Conservation (phyloP, 148 eudicot genomes). For the Chenopodium formosanum region DNA sequence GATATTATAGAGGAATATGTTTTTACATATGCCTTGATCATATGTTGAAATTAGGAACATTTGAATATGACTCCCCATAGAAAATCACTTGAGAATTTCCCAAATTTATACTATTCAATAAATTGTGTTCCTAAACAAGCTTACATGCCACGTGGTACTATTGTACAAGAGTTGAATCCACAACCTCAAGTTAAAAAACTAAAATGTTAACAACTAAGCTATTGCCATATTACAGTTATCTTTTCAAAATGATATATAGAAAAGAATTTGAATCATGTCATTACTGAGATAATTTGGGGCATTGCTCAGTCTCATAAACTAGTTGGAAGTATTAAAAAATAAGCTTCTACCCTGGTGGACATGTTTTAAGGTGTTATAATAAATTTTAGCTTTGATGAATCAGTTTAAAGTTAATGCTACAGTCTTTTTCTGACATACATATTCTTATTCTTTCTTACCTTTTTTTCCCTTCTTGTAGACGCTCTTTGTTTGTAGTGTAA, state of each 20-base stretch:
- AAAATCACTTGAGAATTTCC: background rate
- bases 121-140: too few species aligned
- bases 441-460: background rate
- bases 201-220: too few species aligned
- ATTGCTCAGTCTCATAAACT: too few species aligned
- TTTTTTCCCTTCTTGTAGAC: background rate
- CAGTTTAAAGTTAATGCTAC: background rate
- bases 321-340: background rate
- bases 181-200: too few species aligned
- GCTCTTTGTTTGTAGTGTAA: background rate
- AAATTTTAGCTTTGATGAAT: background rate
- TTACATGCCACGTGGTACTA: too few species aligned
- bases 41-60: background rate
- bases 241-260: too few species aligned
- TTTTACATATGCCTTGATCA: background rate
- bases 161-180: too few species aligned
- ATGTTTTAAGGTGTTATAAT: background rate
- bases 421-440: background rate
- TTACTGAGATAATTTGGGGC: too few species aligned
- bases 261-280: too few species aligned
- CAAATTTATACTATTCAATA: too few species aligned
- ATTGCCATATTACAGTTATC: too few species aligned
- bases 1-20: background rate
- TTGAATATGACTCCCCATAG: background rate
- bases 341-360: background rate